phyloP scores from a whole-genome alignment of 2,329 filamentous ascomycete species.

The Stagonosporopsis tanaceti region DNA sequence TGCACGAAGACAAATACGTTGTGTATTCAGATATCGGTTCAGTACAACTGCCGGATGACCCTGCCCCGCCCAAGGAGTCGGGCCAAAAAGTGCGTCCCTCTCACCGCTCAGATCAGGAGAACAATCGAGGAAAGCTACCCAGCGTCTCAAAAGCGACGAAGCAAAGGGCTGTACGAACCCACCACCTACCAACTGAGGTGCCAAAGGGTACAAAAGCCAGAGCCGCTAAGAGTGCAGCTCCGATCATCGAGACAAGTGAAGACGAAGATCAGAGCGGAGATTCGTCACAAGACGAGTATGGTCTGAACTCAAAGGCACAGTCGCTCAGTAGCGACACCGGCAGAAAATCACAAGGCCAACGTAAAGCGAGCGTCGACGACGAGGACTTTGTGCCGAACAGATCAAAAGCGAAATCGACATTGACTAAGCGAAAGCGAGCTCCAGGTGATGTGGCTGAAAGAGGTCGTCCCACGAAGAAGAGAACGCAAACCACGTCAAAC shows the following conservation, averaged over 20 bases:
- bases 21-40: neutral
- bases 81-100: neutral
- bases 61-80: neutral
- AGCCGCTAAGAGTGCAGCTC: neutral
- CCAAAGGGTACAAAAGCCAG: constrained; percentile 13
- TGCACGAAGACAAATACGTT: neutral
- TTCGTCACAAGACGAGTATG: constrained; percentile 7
- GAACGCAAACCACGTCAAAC: neutral
- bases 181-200: constrained; percentile 8
- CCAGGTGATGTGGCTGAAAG: neutral
- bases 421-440: constrained; percentile 21
- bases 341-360: constrained; percentile 7
- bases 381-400: constrained; percentile 19
- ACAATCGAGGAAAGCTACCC: constrained; percentile 26
- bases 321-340: neutral
- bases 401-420: constrained; percentile 10
- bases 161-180: constrained; percentile 15
- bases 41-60: too few relatives aligned
- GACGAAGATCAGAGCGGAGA: neutral
- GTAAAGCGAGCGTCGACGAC: constrained; percentile 15
- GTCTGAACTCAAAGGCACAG: neutral
- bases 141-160: constrained; percentile 27
- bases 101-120: neutral
- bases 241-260: neutral
- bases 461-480: constrained; percentile 6